A percentile compares a stretch with the other conserved stretches of the same genome.
These are phyloP conservation scores for Oryza longistaminata DNA, from an alignment of 176 grass and related monocot genomes.

Conservation along the genomic window DNA sequence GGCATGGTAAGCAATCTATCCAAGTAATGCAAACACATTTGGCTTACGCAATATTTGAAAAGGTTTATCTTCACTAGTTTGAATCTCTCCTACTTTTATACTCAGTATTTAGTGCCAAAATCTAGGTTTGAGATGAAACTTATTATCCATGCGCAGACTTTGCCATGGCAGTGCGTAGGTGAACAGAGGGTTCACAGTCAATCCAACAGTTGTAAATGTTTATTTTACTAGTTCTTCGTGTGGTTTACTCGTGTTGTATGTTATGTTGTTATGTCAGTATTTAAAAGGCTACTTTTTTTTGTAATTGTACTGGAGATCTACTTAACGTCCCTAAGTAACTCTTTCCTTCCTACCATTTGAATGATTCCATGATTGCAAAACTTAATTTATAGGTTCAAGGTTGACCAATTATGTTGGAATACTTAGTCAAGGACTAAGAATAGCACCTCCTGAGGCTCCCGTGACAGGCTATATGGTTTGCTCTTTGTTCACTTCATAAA, in stretches of 20 bases:
- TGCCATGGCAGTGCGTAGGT: not conserved
- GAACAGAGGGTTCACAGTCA: slow-evolving; percentile 1
- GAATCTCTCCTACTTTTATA: not conserved
- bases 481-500: not conserved
- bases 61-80: not conserved
- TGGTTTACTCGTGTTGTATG: not conserved
- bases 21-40: not conserved
- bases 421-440: slow-evolving; percentile 95
- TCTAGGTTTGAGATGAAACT: not conserved
- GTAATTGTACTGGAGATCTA: too few species aligned
- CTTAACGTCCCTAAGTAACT: not conserved
- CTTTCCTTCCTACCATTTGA: not conserved
- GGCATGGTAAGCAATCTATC: slow-evolving; percentile 71
- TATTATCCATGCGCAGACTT: not conserved
- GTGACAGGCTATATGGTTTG: slow-evolving; percentile 92
- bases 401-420: slow-evolving; percentile 97
- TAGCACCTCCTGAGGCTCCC: slow-evolving; percentile 92
- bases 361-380: not conserved
- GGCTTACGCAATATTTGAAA: not conserved
- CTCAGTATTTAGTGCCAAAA: not conserved
- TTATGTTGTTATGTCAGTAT: not conserved
- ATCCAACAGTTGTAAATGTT: not conserved
- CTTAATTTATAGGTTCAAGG: slow-evolving; percentile 75
- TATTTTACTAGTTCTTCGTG: not conserved
- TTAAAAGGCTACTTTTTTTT: not conserved